Evolutionary conservation across 2,329 filamentous ascomycete species (phyloP).

Genomic region (Fusarium sp.): DNA sequence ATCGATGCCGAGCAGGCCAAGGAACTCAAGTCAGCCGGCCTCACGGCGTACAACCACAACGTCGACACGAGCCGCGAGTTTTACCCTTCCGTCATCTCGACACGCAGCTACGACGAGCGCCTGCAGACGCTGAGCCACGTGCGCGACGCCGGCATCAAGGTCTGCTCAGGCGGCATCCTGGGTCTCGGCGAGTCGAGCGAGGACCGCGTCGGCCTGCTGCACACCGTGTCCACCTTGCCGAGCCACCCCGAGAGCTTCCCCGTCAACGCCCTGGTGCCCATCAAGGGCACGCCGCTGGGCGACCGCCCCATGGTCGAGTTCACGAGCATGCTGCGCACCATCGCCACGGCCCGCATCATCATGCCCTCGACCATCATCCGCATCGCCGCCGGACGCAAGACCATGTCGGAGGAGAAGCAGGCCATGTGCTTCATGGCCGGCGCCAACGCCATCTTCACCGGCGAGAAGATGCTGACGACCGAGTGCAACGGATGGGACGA

Average conservation of each 20-base stretch:
- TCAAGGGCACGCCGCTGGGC: slow-evolving; percentile 88
- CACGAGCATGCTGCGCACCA: slow-evolving; percentile 82
- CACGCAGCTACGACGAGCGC: slow-evolving; percentile 87
- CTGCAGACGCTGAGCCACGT: slow-evolving; percentile 83
- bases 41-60: slow-evolving; percentile 96
- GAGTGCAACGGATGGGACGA: slow-evolving; percentile 93
- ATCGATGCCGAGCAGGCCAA: slow-evolving; percentile 84
- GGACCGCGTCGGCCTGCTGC: slow-evolving; percentile 85
- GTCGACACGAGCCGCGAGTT: slow-evolving; percentile 91
- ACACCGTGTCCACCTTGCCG: slow-evolving; percentile 85
- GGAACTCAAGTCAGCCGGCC: slow-evolving; percentile 83
- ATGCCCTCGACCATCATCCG: slow-evolving; percentile 90
- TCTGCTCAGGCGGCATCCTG: slow-evolving; percentile 90
- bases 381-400: slow-evolving; percentile 85
- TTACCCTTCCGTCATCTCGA: slow-evolving; percentile 88
- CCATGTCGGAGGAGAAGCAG: slow-evolving; percentile 89
- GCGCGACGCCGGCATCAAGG: slow-evolving; percentile 86
- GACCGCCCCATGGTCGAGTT: slow-evolving; percentile 80
- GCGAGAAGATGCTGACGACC: slow-evolving; percentile 95
- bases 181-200: slow-evolving; percentile 83
- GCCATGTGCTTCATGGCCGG: slow-evolving; percentile 90
- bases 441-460: slow-evolving; percentile 94
- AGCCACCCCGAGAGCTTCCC: slow-evolving; percentile 90
- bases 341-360: slow-evolving; percentile 84
- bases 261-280: slow-evolving; percentile 90